Base-by-base conservation (phyloP, 2,329 filamentous ascomycete species). In the Colletotrichum cordylinicola region DNA sequence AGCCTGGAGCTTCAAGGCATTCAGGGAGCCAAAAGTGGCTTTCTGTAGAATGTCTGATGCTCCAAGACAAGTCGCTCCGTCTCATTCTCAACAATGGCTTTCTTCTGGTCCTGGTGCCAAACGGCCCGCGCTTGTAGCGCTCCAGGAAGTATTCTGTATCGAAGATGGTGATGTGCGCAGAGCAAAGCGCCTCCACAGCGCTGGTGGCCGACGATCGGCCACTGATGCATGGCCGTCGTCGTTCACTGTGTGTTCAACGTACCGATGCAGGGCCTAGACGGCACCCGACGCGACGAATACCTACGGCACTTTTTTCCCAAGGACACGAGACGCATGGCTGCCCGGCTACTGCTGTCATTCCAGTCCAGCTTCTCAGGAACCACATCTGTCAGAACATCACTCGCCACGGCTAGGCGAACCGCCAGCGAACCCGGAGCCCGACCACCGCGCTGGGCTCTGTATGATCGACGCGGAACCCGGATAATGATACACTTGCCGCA, bases 401-500 rank as follows among this genome's bases (percentile, higher is more conserved):
- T 72, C 35, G 60, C 39, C 31, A 31, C 58, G 24, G 52, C 68
- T 39, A 60, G 39, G 61, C 29, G 37, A 58, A 56, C 31, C 39
- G 64, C 35, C 58, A 37, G 29, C 68, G 43, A 64, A 18, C 61
- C 61, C 35, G 13, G 61, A 55, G 21, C 68, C 37, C 60, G 29
- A 71, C 37, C 58, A 24, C 39, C 31, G 27, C 21, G 64, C 43
- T 65, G 16, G 70, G 48, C 64, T 75, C 10, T 69, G 74, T 74
- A 35, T 74, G 74, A 75, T 75, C 74, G 58, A 56, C 74, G 65
- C 70, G 74, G 74, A 37, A 69, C 67, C 70, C 65, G 64, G 65
- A 75, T 27, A 73, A 69, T 68, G 74, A 75, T 52, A 75, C 70
- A 73, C 70, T 55, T 64, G 39, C 56, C 64, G 74, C 70, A 75